Evolutionary conservation across 2,329 filamentous ascomycete genomes (phyloP).

Genomic region (Claviceps lovelessii): DNA sequence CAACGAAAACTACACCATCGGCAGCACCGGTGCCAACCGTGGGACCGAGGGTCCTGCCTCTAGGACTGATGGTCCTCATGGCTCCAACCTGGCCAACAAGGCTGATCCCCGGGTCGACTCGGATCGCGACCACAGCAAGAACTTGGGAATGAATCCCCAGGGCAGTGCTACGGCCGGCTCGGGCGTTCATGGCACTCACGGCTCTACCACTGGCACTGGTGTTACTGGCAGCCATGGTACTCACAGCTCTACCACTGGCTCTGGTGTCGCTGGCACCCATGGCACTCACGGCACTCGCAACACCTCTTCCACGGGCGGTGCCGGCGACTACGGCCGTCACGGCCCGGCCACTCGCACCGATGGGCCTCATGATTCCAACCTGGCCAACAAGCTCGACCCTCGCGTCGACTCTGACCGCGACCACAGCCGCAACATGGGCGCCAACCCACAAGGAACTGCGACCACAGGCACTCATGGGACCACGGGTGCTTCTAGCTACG

Average conservation of each 20-base stretch:
- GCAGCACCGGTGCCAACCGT: slow-evolving; percentile 6
- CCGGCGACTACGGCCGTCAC: slow-evolving; percentile 10
- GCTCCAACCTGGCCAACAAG: slow-evolving; percentile 34
- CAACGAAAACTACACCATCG: slow-evolving; percentile 28
- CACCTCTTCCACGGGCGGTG: neutral
- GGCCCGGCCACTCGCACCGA: slow-evolving; percentile 17
- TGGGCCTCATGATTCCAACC: slow-evolving; percentile 33
- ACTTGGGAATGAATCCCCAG: slow-evolving; percentile 20
- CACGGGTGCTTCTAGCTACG: neutral
- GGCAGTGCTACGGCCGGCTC: slow-evolving; percentile 6
- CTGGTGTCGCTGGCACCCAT: slow-evolving; percentile 10
- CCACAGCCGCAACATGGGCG: slow-evolving; percentile 20
- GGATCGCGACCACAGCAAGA: slow-evolving; percentile 29
- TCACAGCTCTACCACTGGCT: slow-evolving; percentile 7
- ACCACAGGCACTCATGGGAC: slow-evolving; percentile 3
- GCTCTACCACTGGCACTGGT: slow-evolving; percentile 4
- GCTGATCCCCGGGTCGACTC: slow-evolving; percentile 40
- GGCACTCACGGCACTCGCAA: neutral
- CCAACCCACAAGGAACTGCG: slow-evolving; percentile 16
- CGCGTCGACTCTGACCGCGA: slow-evolving; percentile 40
- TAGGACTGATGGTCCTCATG: slow-evolving; percentile 30
- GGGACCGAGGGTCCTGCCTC: slow-evolving; percentile 12
- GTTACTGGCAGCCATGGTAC: slow-evolving; percentile 5
- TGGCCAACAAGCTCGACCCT: slow-evolving; percentile 38
- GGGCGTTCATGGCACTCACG: neutral